Conservation (phyloP, 768 basidiomycete genomes). For the Multifurca ochricompacta region DNA sequence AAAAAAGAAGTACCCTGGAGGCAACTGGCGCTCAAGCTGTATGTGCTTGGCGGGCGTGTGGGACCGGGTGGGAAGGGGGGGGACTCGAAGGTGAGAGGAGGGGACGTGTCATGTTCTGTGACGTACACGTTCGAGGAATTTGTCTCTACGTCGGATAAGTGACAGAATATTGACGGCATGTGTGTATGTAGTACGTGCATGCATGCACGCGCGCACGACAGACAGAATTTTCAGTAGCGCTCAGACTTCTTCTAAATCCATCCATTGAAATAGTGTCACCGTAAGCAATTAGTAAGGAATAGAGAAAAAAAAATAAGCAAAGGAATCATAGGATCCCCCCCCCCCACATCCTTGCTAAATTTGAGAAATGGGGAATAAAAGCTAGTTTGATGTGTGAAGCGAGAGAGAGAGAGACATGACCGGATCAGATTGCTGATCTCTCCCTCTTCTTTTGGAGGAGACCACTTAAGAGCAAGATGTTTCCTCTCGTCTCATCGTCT, state of each 20-base stretch:
- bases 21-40: not conserved
- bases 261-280: not conserved
- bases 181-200: not conserved
- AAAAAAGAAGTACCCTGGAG: not conserved
- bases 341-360: not conserved
- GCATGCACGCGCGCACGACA: not conserved
- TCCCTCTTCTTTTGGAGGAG: no score
- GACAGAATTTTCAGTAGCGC: not conserved
- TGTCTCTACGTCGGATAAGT: not conserved
- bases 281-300: not conserved
- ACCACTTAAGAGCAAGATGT: no score
- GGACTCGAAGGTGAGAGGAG: no score
- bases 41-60: no score
- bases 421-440: no score
- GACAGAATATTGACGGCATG: not conserved
- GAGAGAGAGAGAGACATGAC: no score
- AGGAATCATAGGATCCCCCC: not conserved
- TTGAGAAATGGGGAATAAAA: not conserved
- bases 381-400: not conserved
- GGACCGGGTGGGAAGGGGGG: no score
- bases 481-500: no score
- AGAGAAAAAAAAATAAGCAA: not conserved
- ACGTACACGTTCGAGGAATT: not conserved
- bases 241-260: not conserved
- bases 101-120: not conserved